phyloP scores from a whole-genome alignment of 805 yeast species.

The Wickerhamomyces rabaulensis region DNA sequence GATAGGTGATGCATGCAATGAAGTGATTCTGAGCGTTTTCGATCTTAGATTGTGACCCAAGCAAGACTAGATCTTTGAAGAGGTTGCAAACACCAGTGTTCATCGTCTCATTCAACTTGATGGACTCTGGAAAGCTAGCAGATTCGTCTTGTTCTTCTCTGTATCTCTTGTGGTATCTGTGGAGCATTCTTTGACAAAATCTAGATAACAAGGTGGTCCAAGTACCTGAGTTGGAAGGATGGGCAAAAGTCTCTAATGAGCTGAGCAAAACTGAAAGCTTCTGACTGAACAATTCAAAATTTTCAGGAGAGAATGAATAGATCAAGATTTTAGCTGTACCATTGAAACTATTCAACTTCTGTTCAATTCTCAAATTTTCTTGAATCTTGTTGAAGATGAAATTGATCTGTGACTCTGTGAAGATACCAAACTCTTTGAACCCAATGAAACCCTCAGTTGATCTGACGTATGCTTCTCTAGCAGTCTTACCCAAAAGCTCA shows the following conservation, averaged over 20 bases:
- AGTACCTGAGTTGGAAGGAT: conserved; percentile 90
- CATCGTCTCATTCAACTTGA: conserved; percentile 27
- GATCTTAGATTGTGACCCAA: conserved; percentile 78
- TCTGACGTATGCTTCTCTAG: conserved; percentile 39
- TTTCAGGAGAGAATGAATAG: conserved; percentile 54
- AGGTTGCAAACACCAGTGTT: conserved; percentile 30
- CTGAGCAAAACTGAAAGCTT: conserved; percentile 52
- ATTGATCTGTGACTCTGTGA: conserved; percentile 56
- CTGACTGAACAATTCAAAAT: conserved; percentile 40
- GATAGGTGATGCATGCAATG: conserved; percentile 51
- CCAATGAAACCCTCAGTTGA: conserved; percentile 22
- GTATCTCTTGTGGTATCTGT: conserved; percentile 54
- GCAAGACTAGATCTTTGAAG: conserved; percentile 48
- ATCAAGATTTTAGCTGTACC: conserved; percentile 50
- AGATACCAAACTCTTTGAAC: conserved; percentile 48
- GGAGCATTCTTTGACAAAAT: conserved; percentile 54
- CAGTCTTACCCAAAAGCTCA: conserved; percentile 56
- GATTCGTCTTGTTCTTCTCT: conserved; percentile 40
- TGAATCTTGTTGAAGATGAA: conserved; percentile 53
- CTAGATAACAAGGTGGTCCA: conserved; percentile 75
- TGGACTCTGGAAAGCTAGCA: conserved; percentile 23
- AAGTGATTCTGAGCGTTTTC: conserved; percentile 50
- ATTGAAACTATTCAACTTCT: conserved; percentile 27
- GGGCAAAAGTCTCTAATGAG: conserved; percentile 74
- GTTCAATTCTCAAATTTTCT: conserved; percentile 31